These are phyloP conservation scores for Diaporthe ampelina DNA, from an alignment of 2,329 filamentous ascomycete species.

Conservation along the genomic window DNA sequence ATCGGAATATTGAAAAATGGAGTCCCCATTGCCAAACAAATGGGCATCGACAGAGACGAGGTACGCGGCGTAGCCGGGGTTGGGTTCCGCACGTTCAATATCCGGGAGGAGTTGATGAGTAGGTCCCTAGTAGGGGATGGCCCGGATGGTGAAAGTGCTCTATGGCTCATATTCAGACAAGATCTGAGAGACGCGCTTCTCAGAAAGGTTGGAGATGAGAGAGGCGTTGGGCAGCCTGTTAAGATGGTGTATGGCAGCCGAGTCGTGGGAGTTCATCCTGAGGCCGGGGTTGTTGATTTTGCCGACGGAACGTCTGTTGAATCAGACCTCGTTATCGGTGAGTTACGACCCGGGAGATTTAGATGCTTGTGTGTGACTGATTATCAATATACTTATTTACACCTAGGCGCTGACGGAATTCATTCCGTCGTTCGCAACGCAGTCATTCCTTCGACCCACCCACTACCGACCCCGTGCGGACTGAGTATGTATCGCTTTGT, in stretches of 20 bases:
- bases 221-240: not conserved
- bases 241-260: not conserved
- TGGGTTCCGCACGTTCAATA: not conserved
- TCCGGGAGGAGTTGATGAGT: not conserved
- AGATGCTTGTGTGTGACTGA: not conserved
- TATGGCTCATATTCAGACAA: slow-evolving; percentile 12
- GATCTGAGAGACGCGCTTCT: slow-evolving; percentile 8
- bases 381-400: not conserved
- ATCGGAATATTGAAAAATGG: not conserved
- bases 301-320: slow-evolving; percentile 2
- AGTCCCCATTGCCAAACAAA: not conserved
- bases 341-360: not conserved
- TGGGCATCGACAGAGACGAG: slow-evolving; percentile 3
- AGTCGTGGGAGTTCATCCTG: slow-evolving; percentile 6
- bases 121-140: not conserved
- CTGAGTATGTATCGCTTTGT: slow-evolving; percentile 11
- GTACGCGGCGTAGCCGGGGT: not conserved
- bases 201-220: not conserved
- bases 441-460: slow-evolving; percentile 1
- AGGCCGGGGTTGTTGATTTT: not conserved
- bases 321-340: slow-evolving; percentile 3
- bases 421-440: slow-evolving; percentile 3
- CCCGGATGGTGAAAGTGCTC: not conserved
- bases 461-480: not conserved
- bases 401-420: slow-evolving; percentile 4